phyloP scores from a whole-genome alignment of 176 grass and related monocot genomes.

The Poa pratensis region DNA sequence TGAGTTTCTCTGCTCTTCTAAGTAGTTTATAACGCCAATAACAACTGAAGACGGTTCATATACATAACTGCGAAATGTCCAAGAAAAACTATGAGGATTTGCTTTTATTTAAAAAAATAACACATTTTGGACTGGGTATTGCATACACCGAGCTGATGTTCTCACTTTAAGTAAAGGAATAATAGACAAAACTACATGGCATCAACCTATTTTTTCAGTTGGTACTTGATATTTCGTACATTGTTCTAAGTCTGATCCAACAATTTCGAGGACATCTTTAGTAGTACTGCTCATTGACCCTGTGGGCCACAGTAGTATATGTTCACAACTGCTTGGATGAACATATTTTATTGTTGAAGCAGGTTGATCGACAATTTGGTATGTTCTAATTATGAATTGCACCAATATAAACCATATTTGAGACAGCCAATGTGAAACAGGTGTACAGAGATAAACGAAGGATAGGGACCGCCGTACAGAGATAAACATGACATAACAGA shows the following conservation, averaged over 20 bases:
- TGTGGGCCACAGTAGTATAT: background rate
- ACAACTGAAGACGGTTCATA: slow-evolving; percentile 93
- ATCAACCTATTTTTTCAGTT: slow-evolving; percentile 6
- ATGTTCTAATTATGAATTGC: background rate
- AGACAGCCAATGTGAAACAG: slow-evolving; percentile 1
- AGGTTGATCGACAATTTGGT: background rate
- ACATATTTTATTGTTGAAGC: slow-evolving; percentile 5
- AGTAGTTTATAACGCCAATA: slow-evolving; percentile 75
- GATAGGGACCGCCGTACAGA: slow-evolving; percentile 19
- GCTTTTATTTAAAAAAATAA: slow-evolving; percentile 1
- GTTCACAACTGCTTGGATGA: slow-evolving; percentile 1
- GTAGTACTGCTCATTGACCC: background rate
- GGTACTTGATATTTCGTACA: background rate
- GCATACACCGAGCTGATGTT: background rate
- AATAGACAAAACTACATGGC: slow-evolving; percentile 4
- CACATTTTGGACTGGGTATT: slow-evolving; percentile 4
- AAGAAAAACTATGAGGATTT: background rate
- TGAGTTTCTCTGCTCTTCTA: slow-evolving; percentile 86
- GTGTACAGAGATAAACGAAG: slow-evolving; percentile 1
- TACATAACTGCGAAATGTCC: slow-evolving; percentile 69
- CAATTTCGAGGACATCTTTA: background rate
- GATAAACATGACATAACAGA: slow-evolving; percentile 34
- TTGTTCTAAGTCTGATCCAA: background rate
- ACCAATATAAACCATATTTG: slow-evolving; percentile 31
- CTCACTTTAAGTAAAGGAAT: slow-evolving; percentile 10